Percentiles rank a stretch among this genome's conserved stretches.
phyloP scores from a whole-genome alignment of 2,329 filamentous ascomycete species.

The Ophiostoma australiae region DNA sequence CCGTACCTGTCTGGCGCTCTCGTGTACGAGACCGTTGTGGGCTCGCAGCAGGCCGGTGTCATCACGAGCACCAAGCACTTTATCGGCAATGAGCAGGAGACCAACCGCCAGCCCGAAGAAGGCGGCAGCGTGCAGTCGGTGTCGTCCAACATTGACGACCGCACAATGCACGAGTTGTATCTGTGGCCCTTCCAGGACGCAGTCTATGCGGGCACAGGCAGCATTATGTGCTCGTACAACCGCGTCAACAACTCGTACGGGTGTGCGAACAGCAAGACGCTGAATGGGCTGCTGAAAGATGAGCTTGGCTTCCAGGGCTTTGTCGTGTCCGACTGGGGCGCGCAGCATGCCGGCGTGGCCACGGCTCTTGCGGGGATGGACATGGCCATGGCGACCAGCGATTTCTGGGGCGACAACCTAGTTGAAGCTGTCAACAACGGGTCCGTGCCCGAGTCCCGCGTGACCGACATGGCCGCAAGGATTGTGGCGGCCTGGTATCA shows the following conservation, averaged over 20 bases:
- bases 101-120: constrained; percentile 48
- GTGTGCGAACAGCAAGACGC: constrained; percentile 61
- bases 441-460: constrained; percentile 48
- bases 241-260: constrained; percentile 64
- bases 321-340: constrained; percentile 62
- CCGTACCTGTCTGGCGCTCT: constrained; percentile 55
- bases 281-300: constrained; percentile 60
- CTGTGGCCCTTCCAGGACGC: constrained; percentile 53
- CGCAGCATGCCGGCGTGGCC: constrained; percentile 59
- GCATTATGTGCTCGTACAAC: constrained; percentile 60
- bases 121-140: constrained; percentile 41
- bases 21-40: constrained; percentile 54
- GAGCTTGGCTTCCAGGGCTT: constrained; percentile 59
- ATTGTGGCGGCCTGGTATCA: constrained; percentile 54
- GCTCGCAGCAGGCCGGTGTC: constrained; percentile 66
- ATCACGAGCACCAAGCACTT: constrained; percentile 60
- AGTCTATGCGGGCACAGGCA: constrained; percentile 53
- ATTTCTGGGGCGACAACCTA: constrained; percentile 51
- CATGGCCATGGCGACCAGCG: constrained; percentile 59
- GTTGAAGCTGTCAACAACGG: constrained; percentile 56
- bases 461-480: constrained; percentile 37
- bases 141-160: constrained; percentile 43
- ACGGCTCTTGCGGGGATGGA: constrained; percentile 63
- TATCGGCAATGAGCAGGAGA: constrained; percentile 47
- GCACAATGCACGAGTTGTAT: constrained; percentile 46